phyloP scores from a whole-genome alignment of 352 stramenopile genomes.

The Phytophthora brassicae region DNA sequence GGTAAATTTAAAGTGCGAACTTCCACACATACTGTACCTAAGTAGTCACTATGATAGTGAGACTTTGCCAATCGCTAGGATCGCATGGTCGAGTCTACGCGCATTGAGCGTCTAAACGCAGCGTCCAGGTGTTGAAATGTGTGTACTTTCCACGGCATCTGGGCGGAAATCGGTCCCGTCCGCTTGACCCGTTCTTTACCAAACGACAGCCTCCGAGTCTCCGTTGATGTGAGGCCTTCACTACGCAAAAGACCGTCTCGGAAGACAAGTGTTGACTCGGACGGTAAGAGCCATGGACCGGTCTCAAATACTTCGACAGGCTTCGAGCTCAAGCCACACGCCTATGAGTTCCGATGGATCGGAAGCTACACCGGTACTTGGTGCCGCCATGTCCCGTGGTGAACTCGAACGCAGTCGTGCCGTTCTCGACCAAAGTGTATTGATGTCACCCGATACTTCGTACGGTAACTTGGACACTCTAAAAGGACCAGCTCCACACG shows the following conservation, averaged over 20 bases:
- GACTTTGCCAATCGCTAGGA: constrained; percentile 25
- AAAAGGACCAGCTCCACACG: constrained; percentile 23
- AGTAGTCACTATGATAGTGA: constrained; percentile 10
- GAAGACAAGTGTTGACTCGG: constrained; percentile 14
- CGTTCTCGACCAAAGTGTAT: constrained; percentile 11
- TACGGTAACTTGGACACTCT: constrained; percentile 31
- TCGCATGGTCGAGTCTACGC: constrained; percentile 7
- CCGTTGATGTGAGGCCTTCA: constrained; percentile 23
- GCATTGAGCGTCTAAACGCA: constrained; percentile 3
- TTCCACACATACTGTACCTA: too few relatives aligned
- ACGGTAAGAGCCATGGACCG: constrained; percentile 13
- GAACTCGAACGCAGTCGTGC: constrained; percentile 29
- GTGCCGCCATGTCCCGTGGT: constrained; percentile 21
- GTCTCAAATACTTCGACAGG: constrained; percentile 23
- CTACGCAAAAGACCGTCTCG: constrained; percentile 32
- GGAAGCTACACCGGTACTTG: constrained; percentile 33
- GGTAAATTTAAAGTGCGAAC: too few relatives aligned
- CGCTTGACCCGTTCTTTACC: constrained; percentile 21
- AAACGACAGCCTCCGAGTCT: background rate
- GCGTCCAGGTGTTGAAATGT: constrained; percentile 9
- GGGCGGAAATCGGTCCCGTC: constrained; percentile 7
- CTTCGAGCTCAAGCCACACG: constrained; percentile 24
- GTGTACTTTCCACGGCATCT: constrained; percentile 20
- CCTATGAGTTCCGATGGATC: constrained; percentile 30
- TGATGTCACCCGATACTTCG: constrained; percentile 25